Conservation (phyloP, 2,329 filamentous ascomycete genomes). For the Penicillium corylophilum region DNA sequence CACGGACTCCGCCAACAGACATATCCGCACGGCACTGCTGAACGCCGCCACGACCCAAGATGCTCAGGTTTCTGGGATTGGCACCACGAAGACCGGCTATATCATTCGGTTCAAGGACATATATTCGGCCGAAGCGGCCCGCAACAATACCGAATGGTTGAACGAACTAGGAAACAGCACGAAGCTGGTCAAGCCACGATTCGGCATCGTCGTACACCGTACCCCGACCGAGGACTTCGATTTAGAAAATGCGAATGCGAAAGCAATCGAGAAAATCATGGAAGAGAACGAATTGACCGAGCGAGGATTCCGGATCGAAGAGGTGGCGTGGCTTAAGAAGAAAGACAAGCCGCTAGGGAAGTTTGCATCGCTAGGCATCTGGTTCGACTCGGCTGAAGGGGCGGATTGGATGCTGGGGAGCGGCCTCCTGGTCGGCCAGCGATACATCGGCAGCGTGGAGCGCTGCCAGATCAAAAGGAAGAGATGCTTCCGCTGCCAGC, state of each 20-base stretch:
- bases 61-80: conserved; percentile 3
- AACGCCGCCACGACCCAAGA: conserved; percentile 15
- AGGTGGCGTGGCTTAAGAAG: conserved; percentile 27
- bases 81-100: conserved; percentile 17
- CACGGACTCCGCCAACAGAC: conserved; percentile 8
- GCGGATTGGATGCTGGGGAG: background rate
- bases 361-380: conserved; percentile 25
- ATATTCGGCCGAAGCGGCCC: conserved; percentile 17
- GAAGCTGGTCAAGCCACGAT: conserved; percentile 7
- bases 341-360: conserved; percentile 23
- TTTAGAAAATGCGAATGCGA: background rate
- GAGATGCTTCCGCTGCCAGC: no score
- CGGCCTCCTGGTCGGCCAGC: no score
- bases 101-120: conserved; percentile 24
- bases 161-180: conserved; percentile 6
- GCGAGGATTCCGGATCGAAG: conserved; percentile 22
- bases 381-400: conserved; percentile 24
- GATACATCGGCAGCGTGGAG: no score
- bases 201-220: conserved; percentile 17
- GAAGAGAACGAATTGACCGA: conserved; percentile 16
- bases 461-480: no score
- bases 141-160: conserved; percentile 22
- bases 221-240: conserved; percentile 18
- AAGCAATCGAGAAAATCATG: conserved; percentile 20
- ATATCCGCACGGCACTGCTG: conserved; percentile 12